A percentile compares a stretch with the other conserved stretches of the same genome.
phyloP scores from a whole-genome alignment of 768 basidiomycete species.

The Rhodosporidiobolus sp. region DNA sequence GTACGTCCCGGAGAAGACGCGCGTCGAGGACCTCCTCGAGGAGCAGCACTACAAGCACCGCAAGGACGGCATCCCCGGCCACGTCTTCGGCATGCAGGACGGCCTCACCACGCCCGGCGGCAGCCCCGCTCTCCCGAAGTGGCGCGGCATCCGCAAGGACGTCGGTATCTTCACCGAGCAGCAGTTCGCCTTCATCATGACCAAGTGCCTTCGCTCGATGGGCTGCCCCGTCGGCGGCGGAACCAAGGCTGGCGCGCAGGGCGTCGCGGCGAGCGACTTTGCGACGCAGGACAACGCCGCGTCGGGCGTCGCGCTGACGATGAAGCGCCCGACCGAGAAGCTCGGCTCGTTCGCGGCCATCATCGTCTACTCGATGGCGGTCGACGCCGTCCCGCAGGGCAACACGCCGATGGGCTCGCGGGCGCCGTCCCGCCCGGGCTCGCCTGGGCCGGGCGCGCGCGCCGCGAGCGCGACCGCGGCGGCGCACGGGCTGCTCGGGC shows the following conservation, averaged over 20 bases:
- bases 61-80: conserved; percentile 39
- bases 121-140: conserved; percentile 52
- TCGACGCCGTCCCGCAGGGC: conserved; percentile 72
- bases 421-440: conserved; percentile 50
- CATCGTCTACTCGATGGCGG: conserved; percentile 83
- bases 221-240: conserved; percentile 49
- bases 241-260: conserved; percentile 39
- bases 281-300: conserved; percentile 62
- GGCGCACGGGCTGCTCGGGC: conserved; percentile 14
- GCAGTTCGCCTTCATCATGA: conserved; percentile 83
- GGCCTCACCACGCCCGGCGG: conserved; percentile 57
- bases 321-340: conserved; percentile 51
- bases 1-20: conserved; percentile 36
- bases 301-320: conserved; percentile 67
- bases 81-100: conserved; percentile 57
- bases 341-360: conserved; percentile 72
- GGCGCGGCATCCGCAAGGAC: conserved; percentile 63
- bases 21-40: conserved; percentile 33
- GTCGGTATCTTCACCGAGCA: conserved; percentile 79
- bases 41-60: conserved; percentile 18
- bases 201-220: conserved; percentile 64
- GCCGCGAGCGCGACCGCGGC: conserved; percentile 18
- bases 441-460: conserved; percentile 46
- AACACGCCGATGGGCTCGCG: conserved; percentile 61
- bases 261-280: conserved; percentile 40